A percentile compares a stretch with the other conserved stretches of the same genome.
Evolutionary conservation across 2,329 filamentous ascomycete genomes (phyloP).

Genomic region (Reticulascus tulasneorum): DNA sequence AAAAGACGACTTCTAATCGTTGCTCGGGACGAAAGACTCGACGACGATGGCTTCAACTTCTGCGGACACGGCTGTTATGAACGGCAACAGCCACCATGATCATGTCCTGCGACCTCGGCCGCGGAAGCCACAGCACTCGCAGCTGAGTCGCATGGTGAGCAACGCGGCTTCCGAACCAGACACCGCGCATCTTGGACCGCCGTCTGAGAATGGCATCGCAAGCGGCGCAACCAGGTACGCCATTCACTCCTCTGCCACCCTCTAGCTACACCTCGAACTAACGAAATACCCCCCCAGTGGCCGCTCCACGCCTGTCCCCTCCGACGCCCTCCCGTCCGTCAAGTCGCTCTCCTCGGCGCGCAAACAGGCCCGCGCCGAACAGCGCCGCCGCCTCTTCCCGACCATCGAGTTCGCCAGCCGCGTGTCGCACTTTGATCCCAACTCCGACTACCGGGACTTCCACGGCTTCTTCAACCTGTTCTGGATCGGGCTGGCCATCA

Average conservation of each 20-base stretch:
- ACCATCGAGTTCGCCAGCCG: constrained; percentile 87
- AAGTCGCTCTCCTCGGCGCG: constrained; percentile 81
- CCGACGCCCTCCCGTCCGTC: constrained; percentile 89
- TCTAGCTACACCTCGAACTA: not conserved
- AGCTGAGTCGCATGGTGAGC: constrained; percentile 19
- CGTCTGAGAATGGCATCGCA: constrained; percentile 9
- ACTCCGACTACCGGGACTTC: constrained; percentile 90
- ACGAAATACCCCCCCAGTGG: constrained; percentile 52
- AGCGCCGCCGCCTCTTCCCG: constrained; percentile 82
- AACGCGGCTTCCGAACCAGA: constrained; percentile 11
- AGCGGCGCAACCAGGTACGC: constrained; percentile 13
- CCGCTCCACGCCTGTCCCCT: constrained; percentile 75
- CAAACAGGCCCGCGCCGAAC: constrained; percentile 76
- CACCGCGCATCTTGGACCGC: constrained; percentile 5
- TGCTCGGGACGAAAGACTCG: too few relatives aligned
- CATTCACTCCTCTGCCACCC: not conserved
- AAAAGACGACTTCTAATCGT: too few relatives aligned
- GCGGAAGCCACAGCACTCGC: constrained; percentile 45
- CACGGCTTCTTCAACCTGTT: constrained; percentile 97
- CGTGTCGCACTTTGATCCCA: constrained; percentile 92
- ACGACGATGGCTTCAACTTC: constrained; percentile 1
- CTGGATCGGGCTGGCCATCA: constrained; percentile 94
- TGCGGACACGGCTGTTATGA: not conserved
- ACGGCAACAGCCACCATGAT: constrained; percentile 27
- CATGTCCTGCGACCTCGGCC: constrained; percentile 46